Conservation (phyloP, 129 eudicot species). For the Daucus carota region DNA sequence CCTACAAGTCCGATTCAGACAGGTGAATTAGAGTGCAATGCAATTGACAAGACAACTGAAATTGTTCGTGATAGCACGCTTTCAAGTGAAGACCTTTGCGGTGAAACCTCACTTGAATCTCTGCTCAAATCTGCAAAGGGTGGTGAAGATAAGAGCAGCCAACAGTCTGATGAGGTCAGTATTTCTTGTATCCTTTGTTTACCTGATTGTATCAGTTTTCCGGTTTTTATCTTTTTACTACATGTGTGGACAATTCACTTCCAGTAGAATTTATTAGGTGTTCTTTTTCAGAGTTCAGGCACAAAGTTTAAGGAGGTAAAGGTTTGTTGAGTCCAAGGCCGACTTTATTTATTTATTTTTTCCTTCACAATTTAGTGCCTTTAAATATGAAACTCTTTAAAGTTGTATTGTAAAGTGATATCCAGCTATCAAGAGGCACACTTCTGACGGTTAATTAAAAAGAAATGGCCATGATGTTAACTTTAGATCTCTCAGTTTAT, state of each 20-base stretch:
- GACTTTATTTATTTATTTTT: not conserved
- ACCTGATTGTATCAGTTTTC: not conserved
- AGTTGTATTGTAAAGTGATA: not conserved
- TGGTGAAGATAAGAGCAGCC: conserved; percentile 18
- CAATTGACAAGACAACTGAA: conserved; percentile 10
- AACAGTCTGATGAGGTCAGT: conserved; percentile 46
- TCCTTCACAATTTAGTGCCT: not conserved
- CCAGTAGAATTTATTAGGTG: not conserved
- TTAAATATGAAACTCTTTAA: not conserved
- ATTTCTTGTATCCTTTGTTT: not conserved
- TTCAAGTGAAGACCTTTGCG: conserved; percentile 24
- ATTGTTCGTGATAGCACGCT: conserved; percentile 15
- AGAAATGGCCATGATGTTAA: not conserved
- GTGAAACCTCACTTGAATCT: conserved; percentile 43
- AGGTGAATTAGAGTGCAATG: conserved; percentile 16
- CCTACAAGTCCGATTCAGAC: conserved; percentile 16
- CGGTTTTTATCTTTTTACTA: not conserved
- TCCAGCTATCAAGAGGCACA: not conserved
- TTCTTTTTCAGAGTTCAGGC: not conserved
- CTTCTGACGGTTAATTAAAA: not conserved
- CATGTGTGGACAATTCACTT: not conserved
- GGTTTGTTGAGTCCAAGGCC: no score
- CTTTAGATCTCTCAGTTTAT: not conserved
- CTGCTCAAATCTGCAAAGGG: conserved; percentile 27
- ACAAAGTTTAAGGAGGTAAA: not conserved